These are phyloP conservation scores for Leccinellum luteum DNA, from an alignment of 768 basidiomycete genomes.

Conservation along the genomic window DNA sequence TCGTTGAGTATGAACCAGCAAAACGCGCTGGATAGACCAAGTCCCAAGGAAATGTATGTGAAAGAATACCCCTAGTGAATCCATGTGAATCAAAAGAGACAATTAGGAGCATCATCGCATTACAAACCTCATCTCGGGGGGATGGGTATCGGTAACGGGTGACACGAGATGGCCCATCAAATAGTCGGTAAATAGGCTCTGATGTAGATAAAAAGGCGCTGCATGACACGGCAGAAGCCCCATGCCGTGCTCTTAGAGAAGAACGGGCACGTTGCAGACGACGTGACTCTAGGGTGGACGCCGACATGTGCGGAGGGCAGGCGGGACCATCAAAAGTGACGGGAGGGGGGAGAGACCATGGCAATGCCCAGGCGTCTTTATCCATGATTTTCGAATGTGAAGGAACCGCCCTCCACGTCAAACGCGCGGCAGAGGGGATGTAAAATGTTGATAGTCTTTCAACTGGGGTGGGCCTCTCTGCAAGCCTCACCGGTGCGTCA, in stretches of 20 bases:
- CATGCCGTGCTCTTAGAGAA: slow-evolving; percentile 1
- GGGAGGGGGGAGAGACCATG: slow-evolving; percentile 42
- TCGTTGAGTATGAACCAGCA: slow-evolving; percentile 22
- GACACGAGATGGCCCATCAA: slow-evolving; percentile 46
- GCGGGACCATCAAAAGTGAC: slow-evolving; percentile 51
- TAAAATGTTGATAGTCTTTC: slow-evolving; percentile 10
- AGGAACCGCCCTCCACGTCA: slow-evolving; percentile 9
- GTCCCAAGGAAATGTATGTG: slow-evolving; percentile 6
- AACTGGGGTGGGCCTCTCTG: slow-evolving; percentile 33
- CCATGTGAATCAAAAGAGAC: neutral
- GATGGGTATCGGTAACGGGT: slow-evolving; percentile 16
- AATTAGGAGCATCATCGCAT: neutral
- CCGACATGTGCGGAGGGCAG: slow-evolving; percentile 28
- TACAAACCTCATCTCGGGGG: slow-evolving; percentile 14
- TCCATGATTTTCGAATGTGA: slow-evolving; percentile 2
- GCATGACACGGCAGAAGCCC: slow-evolving; percentile 3
- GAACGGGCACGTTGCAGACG: slow-evolving; percentile 11
- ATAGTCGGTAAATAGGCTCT: slow-evolving; percentile 36
- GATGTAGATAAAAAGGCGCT: slow-evolving; percentile 23
- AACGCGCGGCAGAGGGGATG: slow-evolving; percentile 1
- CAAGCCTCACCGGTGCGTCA: slow-evolving; percentile 43
- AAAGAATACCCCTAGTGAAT: slow-evolving; percentile 3
- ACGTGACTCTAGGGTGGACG: slow-evolving; percentile 7
- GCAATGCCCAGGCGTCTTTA: slow-evolving; percentile 11
- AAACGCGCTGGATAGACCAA: slow-evolving; percentile 23